Conservation (phyloP, 1,284 basidiomycete species). For the Peniophora sp. region DNA sequence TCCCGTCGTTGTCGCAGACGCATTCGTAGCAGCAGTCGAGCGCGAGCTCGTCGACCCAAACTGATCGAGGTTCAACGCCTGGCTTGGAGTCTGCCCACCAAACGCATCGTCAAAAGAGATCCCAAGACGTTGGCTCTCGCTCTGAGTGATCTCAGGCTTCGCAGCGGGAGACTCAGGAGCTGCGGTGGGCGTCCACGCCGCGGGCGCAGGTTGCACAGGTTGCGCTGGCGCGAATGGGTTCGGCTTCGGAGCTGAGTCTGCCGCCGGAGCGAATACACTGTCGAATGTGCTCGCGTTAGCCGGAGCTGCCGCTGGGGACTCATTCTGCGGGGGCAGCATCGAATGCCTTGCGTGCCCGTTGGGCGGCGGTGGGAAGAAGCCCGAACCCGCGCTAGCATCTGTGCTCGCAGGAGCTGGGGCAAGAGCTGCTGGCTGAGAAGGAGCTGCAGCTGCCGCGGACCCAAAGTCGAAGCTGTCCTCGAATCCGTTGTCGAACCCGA, state of each 20-base stretch:
- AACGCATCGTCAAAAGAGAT: conserved; percentile 59
- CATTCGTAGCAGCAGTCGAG: neutral
- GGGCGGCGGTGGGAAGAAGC: conserved; percentile 17
- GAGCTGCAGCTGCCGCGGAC: conserved; percentile 35
- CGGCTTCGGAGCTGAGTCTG: conserved; percentile 1
- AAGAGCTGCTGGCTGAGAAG: conserved; percentile 13
- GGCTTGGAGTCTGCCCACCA: conserved; percentile 36
- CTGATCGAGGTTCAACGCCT: conserved; percentile 34
- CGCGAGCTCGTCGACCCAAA: conserved; percentile 19
- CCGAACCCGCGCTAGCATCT: conserved; percentile 7
- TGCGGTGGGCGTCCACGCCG: neutral
- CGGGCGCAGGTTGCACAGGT: too few species aligned
- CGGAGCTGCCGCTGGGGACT: conserved; percentile 36
- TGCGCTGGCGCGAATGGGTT: conserved; percentile 4
- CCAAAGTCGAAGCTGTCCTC: conserved; percentile 86
- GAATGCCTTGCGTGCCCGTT: conserved; percentile 8
- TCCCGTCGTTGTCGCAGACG: neutral
- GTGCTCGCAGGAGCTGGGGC: conserved; percentile 12
- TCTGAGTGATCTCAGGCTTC: neutral
- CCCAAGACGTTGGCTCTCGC: conserved; percentile 8
- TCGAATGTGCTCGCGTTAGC: conserved; percentile 27
- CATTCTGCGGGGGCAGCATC: neutral
- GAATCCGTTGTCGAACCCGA: conserved; percentile 67
- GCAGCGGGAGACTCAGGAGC: neutral
- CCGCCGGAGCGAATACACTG: conserved; percentile 34